A percentile compares a stretch with the other conserved stretches of the same genome.
Conservation (phyloP, 768 basidiomycete species). For the Tricholoma furcatifolium region DNA sequence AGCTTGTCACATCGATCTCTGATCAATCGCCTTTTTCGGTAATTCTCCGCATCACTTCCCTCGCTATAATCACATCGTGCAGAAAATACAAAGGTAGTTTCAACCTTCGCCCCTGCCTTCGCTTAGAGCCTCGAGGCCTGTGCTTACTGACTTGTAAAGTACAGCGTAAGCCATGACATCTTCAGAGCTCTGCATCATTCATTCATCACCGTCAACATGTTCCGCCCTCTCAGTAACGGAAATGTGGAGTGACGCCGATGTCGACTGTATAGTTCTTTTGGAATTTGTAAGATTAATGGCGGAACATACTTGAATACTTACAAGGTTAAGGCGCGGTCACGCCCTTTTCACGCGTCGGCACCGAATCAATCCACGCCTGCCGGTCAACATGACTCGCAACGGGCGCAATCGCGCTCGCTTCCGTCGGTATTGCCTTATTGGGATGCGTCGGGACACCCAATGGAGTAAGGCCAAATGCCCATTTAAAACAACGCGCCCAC, state of each 20-base stretch:
- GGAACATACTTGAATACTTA: too few relatives aligned
- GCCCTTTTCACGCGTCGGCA: neutral
- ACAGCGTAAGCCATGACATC: neutral
- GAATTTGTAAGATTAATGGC: conserved; percentile 2
- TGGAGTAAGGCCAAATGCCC: conserved; percentile 12
- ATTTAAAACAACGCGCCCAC: conserved; percentile 13
- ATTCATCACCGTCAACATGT: conserved; percentile 6
- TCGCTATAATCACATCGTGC: conserved; percentile 28
- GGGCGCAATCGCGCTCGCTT: neutral
- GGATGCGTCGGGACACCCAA: conserved; percentile 6
- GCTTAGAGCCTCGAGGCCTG: conserved; percentile 6
- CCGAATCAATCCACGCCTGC: too few relatives aligned
- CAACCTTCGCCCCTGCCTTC: neutral
- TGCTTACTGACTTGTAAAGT: too few relatives aligned
- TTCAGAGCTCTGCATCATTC: conserved; percentile 3
- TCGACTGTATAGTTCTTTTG: conserved; percentile 7
- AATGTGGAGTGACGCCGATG: conserved; percentile 1
- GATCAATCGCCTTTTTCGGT: conserved; percentile 11
- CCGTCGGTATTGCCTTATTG: conserved; percentile 9
- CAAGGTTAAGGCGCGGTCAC: too few relatives aligned
- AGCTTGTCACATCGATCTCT: conserved; percentile 22
- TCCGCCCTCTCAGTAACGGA: conserved; percentile 11
- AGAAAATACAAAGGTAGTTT: conserved; percentile 6
- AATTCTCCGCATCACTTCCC: conserved; percentile 12
- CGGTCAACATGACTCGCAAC: conserved; percentile 10